Base-by-base conservation (phyloP, 805 yeast species). In the Candida qinlingensis region DNA sequence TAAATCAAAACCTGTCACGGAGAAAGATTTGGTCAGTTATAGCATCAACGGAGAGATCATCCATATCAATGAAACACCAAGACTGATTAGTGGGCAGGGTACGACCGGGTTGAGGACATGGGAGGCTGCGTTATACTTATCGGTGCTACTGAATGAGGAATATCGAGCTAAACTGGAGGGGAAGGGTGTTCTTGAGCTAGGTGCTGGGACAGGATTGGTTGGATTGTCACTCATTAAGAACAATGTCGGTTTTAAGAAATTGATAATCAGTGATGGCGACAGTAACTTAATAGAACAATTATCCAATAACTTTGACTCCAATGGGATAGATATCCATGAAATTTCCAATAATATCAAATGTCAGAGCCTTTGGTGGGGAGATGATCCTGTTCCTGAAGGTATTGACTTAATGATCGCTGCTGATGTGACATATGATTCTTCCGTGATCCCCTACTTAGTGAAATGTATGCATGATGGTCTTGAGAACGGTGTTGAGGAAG, bases 31-130 rank as follows among this genome's bases (percentile, higher is more conserved):
- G 4, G 59, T 71, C 8, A 59, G 55, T 19, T 70, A 70, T 49
- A 55, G 49, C n/a, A 53, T 71, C 29, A 45, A 43, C 7, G 51
- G 42, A 1, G 41, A 52, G 1, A 44, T 44, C 0, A 60, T 75
- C 2, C 54, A 56, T 6, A 76, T 85, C 4, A 67, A 66, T 49
- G 94, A 86, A 57, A 73, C 79, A 0, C 92, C 91, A 0, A 70
- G 74, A 46, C 52, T 85, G 45, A 77, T 86, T 11, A 77, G 87
- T 36, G 88, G 87, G 1, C 61, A 68, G n/a, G 96, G 95, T 5
- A 84, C 96, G 1, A 92, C 97, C 0, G 97, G 97, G 0, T 67
- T 81, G 47, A 70, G 97, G 38, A 92, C 97, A 0, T 91, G 97
- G 98, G 97, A 89, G 60, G 97, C 96, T 3, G 85, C 96, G 0